A percentile compares a stretch with the other conserved stretches of the same genome.
These are phyloP conservation scores for Talaromyces wortmannii DNA, from an alignment of 495 filamentous ascomycete species.

Conservation along the genomic window DNA sequence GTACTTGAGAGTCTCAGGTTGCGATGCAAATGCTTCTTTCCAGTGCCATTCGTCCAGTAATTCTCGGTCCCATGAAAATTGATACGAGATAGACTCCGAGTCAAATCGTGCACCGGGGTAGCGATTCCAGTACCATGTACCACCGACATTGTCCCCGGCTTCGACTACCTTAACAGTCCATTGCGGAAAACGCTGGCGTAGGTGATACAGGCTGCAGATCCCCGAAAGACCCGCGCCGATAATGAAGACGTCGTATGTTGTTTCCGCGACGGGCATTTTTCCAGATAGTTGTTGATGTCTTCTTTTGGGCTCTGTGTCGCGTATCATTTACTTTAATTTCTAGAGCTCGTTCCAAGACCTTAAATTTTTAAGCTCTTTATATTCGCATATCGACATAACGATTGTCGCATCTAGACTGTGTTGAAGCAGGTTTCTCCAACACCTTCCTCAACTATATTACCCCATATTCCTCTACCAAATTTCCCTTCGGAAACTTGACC, in stretches of 20 bases:
- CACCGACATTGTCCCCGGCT: slow-evolving; percentile 38
- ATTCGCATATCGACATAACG: too few species aligned
- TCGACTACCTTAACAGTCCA: slow-evolving; percentile 38
- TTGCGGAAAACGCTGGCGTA: slow-evolving; percentile 26
- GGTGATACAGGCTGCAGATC: slow-evolving; percentile 29
- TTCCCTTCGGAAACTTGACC: too few species aligned
- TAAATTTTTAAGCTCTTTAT: too few species aligned
- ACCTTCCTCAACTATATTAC: too few species aligned
- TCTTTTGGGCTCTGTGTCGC: too few species aligned
- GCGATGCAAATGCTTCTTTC: slow-evolving; percentile 13
- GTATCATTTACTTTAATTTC: too few species aligned
- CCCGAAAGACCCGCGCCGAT: slow-evolving; percentile 47
- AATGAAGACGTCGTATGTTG: slow-evolving; percentile 36
- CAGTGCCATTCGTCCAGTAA: slow-evolving; percentile 18
- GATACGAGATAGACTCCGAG: slow-evolving; percentile 16
- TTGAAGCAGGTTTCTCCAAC: too few species aligned
- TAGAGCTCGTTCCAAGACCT: too few species aligned
- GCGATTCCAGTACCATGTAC: slow-evolving; percentile 40
- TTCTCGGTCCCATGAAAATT: slow-evolving; percentile 18
- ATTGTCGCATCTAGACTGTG: too few species aligned
- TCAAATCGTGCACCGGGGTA: slow-evolving; percentile 25
- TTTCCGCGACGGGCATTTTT: not conserved
- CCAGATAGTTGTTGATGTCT: not conserved
- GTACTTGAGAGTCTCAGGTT: slow-evolving; percentile 19
- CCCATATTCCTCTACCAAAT: too few species aligned